Evolutionary conservation across 2,329 filamentous ascomycete species (phyloP).

Genomic region (Fusarium pseudograminearum): DNA sequence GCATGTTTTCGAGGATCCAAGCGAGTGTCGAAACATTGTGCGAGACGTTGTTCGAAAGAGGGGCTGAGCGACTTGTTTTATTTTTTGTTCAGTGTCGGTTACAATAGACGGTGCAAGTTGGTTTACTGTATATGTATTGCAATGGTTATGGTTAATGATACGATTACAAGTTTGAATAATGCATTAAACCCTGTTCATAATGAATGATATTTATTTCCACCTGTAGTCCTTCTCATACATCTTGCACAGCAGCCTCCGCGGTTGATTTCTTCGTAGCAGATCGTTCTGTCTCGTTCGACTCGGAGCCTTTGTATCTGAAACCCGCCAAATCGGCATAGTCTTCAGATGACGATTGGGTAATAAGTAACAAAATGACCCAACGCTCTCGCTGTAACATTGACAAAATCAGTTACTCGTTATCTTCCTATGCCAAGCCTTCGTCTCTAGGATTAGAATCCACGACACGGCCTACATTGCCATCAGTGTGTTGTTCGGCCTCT

Average conservation of each 20-base stretch:
- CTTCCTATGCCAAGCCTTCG: neutral
- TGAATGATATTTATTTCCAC: neutral
- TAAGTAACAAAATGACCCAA: too few relatives aligned
- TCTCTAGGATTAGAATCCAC: neutral
- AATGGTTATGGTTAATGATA: neutral
- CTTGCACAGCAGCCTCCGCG: neutral
- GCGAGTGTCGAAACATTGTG: slow-evolving; percentile 65
- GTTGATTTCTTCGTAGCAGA: neutral
- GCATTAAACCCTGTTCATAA: neutral
- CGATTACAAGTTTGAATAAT: neutral
- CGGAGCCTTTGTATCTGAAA: neutral
- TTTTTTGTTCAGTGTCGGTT: neutral
- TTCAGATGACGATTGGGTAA: too few relatives aligned
- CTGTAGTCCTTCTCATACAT: neutral
- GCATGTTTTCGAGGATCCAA: slow-evolving; percentile 84
- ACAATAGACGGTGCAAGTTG: neutral
- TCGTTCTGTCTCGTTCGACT: neutral
- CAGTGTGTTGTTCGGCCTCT: neutral
- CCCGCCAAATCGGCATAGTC: too few relatives aligned
- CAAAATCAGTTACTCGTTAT: neutral
- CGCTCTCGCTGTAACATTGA: neutral
- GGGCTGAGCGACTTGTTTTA: neutral
- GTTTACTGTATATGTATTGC: neutral
- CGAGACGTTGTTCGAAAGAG: slow-evolving; percentile 41
- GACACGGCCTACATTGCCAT: too few relatives aligned